These are phyloP conservation scores for Parascedosporium putredinis DNA, from an alignment of 2,329 filamentous ascomycete species.

Conservation along the genomic window DNA sequence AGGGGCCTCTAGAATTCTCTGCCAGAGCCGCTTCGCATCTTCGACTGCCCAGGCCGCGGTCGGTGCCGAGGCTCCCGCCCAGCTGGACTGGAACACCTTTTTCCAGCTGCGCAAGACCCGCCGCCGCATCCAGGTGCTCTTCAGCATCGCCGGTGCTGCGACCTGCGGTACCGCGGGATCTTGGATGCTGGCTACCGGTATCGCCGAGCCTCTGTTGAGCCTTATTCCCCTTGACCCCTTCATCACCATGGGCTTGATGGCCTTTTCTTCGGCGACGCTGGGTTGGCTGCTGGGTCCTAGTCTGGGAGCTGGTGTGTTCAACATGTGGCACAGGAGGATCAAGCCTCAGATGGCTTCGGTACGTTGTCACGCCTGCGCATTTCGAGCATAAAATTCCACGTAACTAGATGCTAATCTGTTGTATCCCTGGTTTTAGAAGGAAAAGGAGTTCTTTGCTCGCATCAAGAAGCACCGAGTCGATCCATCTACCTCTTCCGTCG, in stretches of 20 bases:
- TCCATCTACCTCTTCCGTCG: slow-evolving; percentile 75
- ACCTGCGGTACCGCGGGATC: slow-evolving; percentile 52
- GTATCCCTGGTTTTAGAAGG: slow-evolving; percentile 49
- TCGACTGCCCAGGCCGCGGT: slow-evolving; percentile 16
- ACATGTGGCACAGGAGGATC: slow-evolving; percentile 59
- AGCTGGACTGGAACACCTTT: slow-evolving; percentile 84
- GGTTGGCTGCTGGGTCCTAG: slow-evolving; percentile 86
- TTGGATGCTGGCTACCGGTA: slow-evolving; percentile 55
- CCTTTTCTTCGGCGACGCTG: slow-evolving; percentile 62
- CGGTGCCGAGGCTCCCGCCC: slow-evolving; percentile 17
- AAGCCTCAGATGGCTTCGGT: slow-evolving; percentile 62
- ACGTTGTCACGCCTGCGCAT: slow-evolving; percentile 21
- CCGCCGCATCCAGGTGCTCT: slow-evolving; percentile 70
- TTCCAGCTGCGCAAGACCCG: slow-evolving; percentile 82
- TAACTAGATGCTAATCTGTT: background rate
- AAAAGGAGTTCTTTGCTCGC: slow-evolving; percentile 83
- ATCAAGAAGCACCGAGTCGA: slow-evolving; percentile 91
- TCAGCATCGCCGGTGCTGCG: slow-evolving; percentile 57
- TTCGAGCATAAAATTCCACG: background rate
- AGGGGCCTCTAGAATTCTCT: slow-evolving; percentile 13
- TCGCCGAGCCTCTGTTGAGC: slow-evolving; percentile 59
- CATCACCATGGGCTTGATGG: slow-evolving; percentile 72
- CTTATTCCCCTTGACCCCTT: slow-evolving; percentile 81
- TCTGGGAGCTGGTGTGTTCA: slow-evolving; percentile 71
- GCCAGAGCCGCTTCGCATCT: slow-evolving; percentile 9